Conservation (phyloP, 768 basidiomycete genomes). For the Coprinellus aureogranulatus region DNA sequence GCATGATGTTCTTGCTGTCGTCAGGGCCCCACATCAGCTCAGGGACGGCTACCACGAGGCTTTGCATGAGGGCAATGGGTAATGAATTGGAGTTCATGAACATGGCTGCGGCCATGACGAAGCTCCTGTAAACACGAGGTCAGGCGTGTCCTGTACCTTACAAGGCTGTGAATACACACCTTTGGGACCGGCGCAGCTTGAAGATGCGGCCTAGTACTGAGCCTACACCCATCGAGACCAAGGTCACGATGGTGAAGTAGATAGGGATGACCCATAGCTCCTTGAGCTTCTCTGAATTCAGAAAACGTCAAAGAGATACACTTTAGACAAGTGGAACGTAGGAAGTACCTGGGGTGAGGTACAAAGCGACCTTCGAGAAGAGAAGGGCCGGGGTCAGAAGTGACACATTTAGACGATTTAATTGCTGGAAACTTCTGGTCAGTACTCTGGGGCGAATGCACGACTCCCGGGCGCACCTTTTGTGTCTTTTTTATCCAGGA, state of each 20-base stretch:
- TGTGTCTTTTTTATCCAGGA: constrained; percentile 89
- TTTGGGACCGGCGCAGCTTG: constrained; percentile 72
- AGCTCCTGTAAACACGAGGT: constrained; percentile 46
- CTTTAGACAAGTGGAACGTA: not conserved
- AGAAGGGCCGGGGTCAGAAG: constrained; percentile 86
- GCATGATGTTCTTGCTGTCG: constrained; percentile 84
- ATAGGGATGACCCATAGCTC: constrained; percentile 86
- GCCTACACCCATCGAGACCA: constrained; percentile 67
- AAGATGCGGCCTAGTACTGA: constrained; percentile 60
- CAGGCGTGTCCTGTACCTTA: not conserved
- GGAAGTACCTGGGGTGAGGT: constrained; percentile 67
- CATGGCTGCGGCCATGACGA: constrained; percentile 79
- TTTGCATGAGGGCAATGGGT: constrained; percentile 92
- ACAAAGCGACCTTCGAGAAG: constrained; percentile 95
- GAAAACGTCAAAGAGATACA: not conserved
- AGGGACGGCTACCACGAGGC: constrained; percentile 78
- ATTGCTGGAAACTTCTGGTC: constrained; percentile 44
- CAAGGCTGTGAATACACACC: constrained; percentile 41
- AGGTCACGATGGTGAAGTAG: constrained; percentile 78
- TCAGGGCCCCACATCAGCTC: constrained; percentile 77
- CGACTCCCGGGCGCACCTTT: constrained; percentile 50
- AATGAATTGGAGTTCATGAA: constrained; percentile 96
- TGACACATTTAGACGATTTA: constrained; percentile 81
- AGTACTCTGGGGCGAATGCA: constrained; percentile 1
- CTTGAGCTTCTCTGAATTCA: constrained; percentile 58